Conservation (phyloP, 257 asterid species). For the Henckelia pumila region DNA sequence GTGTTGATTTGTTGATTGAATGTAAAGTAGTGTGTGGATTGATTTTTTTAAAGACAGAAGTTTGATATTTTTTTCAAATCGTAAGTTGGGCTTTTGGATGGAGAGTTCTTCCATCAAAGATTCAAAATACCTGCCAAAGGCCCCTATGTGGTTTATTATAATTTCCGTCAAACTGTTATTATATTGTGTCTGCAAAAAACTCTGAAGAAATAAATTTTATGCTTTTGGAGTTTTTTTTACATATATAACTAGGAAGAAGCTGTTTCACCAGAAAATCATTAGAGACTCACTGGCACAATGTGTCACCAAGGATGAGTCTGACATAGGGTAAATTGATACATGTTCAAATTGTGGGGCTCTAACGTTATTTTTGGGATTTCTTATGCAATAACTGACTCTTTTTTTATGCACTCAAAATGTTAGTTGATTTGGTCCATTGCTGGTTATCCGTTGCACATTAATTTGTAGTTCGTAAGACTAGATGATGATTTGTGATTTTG, state of each 20-base stretch:
- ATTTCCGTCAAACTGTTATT: too few species aligned
- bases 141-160: too few species aligned
- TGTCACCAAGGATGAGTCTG: slow-evolving; percentile 10
- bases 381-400: background rate
- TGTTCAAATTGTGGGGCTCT: background rate
- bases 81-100: background rate
- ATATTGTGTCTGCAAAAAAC: background rate
- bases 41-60: background rate
- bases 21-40: background rate
- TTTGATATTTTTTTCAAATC: background rate
- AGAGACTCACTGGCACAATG: slow-evolving; percentile 15
- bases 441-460: background rate
- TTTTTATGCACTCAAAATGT: background rate
- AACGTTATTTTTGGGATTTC: slow-evolving; percentile 1
- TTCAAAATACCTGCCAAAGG: background rate
- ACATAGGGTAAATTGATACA: slow-evolving; percentile 10
- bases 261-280: slow-evolving; percentile 7
- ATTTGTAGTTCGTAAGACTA: background rate
- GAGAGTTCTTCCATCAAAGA: background rate
- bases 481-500: background rate
- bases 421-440: background rate
- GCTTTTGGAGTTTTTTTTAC: slow-evolving; percentile 18
- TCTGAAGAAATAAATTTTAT: slow-evolving; percentile 8
- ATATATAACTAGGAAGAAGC: slow-evolving; percentile 12
- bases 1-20: too few species aligned